Conservation (phyloP, 495 filamentous ascomycete species). For the Aspergillus bertholletiae region DNA sequence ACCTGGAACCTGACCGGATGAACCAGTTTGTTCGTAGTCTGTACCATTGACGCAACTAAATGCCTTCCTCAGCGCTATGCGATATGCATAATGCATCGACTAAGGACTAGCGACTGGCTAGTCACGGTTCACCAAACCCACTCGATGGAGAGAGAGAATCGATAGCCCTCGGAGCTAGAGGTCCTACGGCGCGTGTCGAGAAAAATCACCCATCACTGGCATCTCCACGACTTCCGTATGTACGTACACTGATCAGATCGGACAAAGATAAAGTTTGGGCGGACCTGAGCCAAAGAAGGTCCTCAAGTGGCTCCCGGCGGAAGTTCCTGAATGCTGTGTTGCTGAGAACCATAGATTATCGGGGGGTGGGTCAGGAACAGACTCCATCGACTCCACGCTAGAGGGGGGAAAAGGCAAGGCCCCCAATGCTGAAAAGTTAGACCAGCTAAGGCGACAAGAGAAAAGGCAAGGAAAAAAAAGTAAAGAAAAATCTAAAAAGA, state of each 20-base stretch:
- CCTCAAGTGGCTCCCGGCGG: not conserved
- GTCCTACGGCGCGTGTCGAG: too few relatives aligned
- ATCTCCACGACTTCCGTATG: too few relatives aligned
- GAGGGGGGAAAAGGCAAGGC: not conserved
- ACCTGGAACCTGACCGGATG: not conserved
- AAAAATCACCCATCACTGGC: not conserved
- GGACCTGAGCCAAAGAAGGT: not conserved
- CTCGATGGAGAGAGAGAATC: too few relatives aligned
- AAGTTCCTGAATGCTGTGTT: not conserved
- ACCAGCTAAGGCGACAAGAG: too few relatives aligned
- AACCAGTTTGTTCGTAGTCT: not conserved
- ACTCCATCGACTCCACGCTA: not conserved
- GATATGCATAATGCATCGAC: not conserved
- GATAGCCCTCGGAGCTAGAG: too few relatives aligned
- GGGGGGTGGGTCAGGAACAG: not conserved
- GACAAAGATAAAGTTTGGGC: not conserved
- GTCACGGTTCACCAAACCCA: too few relatives aligned
- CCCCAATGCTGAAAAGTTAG: not conserved
- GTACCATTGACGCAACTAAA: not conserved
- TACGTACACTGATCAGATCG: not conserved
- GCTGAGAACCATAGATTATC: not conserved
- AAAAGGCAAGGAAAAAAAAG: too few relatives aligned
- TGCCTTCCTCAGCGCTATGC: not conserved
- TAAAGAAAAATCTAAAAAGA: too few relatives aligned
- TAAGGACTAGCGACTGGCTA: not conserved